These are phyloP conservation scores for Hypoxylon crocopeplum DNA, from an alignment of 495 filamentous ascomycete genomes.

Conservation along the genomic window DNA sequence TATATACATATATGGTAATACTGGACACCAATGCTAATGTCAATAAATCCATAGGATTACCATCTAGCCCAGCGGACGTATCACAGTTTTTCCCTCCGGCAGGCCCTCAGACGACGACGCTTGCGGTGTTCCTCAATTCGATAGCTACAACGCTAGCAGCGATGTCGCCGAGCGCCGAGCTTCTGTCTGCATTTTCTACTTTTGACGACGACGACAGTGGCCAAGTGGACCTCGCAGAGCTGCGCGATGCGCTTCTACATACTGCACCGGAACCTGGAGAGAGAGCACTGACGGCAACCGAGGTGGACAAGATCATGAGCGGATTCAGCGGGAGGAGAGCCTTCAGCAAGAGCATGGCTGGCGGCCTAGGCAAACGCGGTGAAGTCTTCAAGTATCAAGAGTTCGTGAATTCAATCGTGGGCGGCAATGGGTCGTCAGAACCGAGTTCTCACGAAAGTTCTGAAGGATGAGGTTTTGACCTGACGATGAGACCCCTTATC, in stretches of 20 bases:
- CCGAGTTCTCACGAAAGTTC: slow-evolving; percentile 42
- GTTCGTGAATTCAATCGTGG: slow-evolving; percentile 69
- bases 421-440: slow-evolving; percentile 50
- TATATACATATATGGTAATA: background rate
- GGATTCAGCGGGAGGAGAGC: slow-evolving; percentile 84
- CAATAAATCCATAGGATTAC: slow-evolving; percentile 47
- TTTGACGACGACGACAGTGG: slow-evolving; percentile 97
- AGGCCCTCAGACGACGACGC: slow-evolving; percentile 71
- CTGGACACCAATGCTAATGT: slow-evolving; percentile 6
- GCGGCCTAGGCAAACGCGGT: slow-evolving; percentile 58
- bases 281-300: slow-evolving; percentile 67
- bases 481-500: background rate
- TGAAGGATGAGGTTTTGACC: slow-evolving; percentile 35
- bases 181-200: slow-evolving; percentile 86
- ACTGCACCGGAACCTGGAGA: slow-evolving; percentile 80
- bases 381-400: slow-evolving; percentile 83
- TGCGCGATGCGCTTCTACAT: slow-evolving; percentile 81
- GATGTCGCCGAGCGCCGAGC: slow-evolving; percentile 75
- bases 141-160: slow-evolving; percentile 74
- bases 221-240: slow-evolving; percentile 82
- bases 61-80: slow-evolving; percentile 62
- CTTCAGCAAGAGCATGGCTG: slow-evolving; percentile 64
- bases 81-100: slow-evolving; percentile 79
- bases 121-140: slow-evolving; percentile 82
- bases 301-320: slow-evolving; percentile 82